Evolutionary conservation across 73 alveolate species (phyloP).

Genomic region (Blepharisma japonicum): DNA sequence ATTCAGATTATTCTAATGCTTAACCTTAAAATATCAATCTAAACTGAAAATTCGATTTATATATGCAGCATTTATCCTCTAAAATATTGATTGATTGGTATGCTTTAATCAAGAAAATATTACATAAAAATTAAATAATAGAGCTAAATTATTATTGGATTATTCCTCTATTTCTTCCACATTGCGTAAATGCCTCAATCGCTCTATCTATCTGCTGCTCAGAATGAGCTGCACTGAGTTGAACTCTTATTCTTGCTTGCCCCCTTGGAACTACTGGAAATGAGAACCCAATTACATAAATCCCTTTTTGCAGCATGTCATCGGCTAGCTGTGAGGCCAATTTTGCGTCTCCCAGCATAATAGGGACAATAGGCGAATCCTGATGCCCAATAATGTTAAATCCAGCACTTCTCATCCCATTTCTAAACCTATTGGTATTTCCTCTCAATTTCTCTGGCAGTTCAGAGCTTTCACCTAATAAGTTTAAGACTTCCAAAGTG

Average conservation of each 20-base stretch:
- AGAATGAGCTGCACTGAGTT: conserved; percentile 63
- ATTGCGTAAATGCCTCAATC: conserved; percentile 47
- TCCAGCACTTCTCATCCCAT: conserved; percentile 50
- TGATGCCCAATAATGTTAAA: conserved; percentile 49
- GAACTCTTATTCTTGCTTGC: conserved; percentile 73
- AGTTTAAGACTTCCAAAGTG: conserved; percentile 39
- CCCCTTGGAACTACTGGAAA: conserved; percentile 80
- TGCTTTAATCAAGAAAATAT: no score
- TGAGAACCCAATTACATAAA: conserved; percentile 72
- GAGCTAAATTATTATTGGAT: not conserved
- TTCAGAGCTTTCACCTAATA: conserved; percentile 33
- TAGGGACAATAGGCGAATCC: conserved; percentile 73
- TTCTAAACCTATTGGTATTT: conserved; percentile 41
- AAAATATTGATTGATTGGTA: no score
- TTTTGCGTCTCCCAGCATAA: conserved; percentile 70
- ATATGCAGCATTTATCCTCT: no score
- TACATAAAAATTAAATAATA: no score
- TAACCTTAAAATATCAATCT: no score
- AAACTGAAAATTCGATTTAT: no score
- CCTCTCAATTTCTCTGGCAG: conserved; percentile 30
- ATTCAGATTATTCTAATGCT: no score
- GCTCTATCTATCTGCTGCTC: conserved; percentile 46
- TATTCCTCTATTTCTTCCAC: conserved; percentile 45
- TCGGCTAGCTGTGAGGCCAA: conserved; percentile 65
- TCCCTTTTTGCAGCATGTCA: conserved; percentile 60